A percentile compares a stretch with the other conserved stretches of the same genome.
These are phyloP conservation scores for Exophiala calicioides DNA, from an alignment of 2,329 filamentous ascomycete species.

Conservation along the genomic window DNA sequence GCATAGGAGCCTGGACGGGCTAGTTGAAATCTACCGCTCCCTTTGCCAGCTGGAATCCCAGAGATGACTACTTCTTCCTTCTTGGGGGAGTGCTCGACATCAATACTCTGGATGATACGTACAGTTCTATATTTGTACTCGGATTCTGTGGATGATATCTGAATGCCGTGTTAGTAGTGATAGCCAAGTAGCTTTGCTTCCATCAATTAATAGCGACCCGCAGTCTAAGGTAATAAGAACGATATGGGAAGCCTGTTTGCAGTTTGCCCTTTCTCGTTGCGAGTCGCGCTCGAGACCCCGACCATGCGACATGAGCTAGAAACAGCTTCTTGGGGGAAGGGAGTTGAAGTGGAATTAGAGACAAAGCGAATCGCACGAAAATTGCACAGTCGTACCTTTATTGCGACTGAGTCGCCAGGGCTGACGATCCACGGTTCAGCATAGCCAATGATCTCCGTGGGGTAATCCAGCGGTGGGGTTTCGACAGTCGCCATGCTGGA, in stretches of 20 bases:
- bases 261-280: too few species aligned
- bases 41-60: conserved; percentile 5
- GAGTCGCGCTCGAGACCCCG: too few species aligned
- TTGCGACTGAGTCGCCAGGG: conserved; percentile 8
- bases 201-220: too few species aligned
- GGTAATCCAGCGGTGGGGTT: neutral
- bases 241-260: too few species aligned
- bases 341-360: too few species aligned
- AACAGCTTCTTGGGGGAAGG: too few species aligned
- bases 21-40: conserved; percentile 15
- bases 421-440: conserved; percentile 16
- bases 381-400: conserved; percentile 8
- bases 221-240: too few species aligned
- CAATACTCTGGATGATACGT: conserved; percentile 20
- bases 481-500: conserved; percentile 3
- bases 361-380: neutral
- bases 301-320: too few species aligned
- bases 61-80: conserved; percentile 10
- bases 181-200: too few species aligned
- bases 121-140: conserved; percentile 16
- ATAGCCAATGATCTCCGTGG: conserved; percentile 18
- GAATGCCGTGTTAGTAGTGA: neutral
- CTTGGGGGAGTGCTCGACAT: conserved; percentile 15
- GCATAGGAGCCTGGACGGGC: conserved; percentile 19
- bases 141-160: conserved; percentile 22